A percentile compares a stretch with the other conserved stretches of the same genome.
Conservation (phyloP, 2,329 filamentous ascomycete genomes). For the Ploettnerulaceae sp. region DNA sequence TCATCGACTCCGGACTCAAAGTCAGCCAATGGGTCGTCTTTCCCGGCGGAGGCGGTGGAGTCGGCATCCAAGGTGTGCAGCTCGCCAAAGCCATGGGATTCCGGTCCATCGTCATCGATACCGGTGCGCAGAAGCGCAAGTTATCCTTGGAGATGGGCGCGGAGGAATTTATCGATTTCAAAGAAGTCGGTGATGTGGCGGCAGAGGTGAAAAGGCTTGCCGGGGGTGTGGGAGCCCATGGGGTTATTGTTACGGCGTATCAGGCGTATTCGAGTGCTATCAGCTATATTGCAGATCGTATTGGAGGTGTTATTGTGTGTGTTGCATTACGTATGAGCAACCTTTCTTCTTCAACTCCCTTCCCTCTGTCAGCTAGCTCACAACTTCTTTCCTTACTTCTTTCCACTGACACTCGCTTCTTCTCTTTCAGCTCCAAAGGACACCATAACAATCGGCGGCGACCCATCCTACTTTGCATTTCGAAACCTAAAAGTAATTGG, state of each 20-base stretch:
- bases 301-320: conserved; percentile 21
- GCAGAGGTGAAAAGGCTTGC: conserved; percentile 21
- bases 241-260: conserved; percentile 46
- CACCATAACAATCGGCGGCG: conserved; percentile 10
- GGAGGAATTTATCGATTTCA: conserved; percentile 28
- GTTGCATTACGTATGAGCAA: conserved; percentile 16
- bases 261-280: conserved; percentile 20
- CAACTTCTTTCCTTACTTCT: background rate
- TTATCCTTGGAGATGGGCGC: conserved; percentile 26
- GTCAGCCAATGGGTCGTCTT: conserved; percentile 22
- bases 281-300: conserved; percentile 13
- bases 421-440: conserved; percentile 11
- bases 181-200: conserved; percentile 18
- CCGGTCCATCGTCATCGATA: conserved; percentile 26
- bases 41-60: conserved; percentile 27
- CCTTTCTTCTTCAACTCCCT: background rate
- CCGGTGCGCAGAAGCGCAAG: conserved; percentile 21
- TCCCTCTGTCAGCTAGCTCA: no score
- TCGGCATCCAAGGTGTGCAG: conserved; percentile 29
- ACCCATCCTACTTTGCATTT: conserved; percentile 17
- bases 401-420: background rate
- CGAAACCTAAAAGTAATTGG: conserved; percentile 20
- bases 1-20: conserved; percentile 42
- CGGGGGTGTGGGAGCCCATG: conserved; percentile 46
- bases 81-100: conserved; percentile 27